Conservation (phyloP, 345 rosid genomes). For the Odontarrhena argentea region DNA sequence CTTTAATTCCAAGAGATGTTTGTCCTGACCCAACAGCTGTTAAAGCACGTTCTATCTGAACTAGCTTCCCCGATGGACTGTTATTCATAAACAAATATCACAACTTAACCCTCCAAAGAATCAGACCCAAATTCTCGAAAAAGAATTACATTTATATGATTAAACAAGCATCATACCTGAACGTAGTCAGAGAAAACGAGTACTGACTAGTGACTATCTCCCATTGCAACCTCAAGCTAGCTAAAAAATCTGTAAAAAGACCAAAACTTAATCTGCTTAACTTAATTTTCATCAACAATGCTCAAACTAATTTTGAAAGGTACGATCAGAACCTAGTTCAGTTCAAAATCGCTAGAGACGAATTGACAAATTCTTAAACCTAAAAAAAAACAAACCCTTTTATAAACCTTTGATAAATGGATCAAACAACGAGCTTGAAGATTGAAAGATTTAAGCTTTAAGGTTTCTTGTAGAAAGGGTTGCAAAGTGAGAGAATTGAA, state of each 20-base stretch:
- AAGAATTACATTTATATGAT: background rate
- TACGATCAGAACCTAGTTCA: too few species aligned
- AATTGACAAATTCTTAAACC: too few species aligned
- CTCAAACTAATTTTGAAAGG: too few species aligned
- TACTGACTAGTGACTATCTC: conserved; percentile 98
- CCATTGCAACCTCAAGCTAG: conserved; percentile 53
- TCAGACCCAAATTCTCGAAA: conserved; percentile 8
- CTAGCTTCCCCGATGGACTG: conserved; percentile 97
- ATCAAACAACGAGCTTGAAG: too few species aligned
- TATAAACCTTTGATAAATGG: too few species aligned
- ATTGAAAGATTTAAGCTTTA: too few species aligned
- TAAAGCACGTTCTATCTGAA: conserved; percentile 95
- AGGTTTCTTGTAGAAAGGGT: too few species aligned
- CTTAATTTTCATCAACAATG: background rate
- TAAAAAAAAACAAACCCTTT: too few species aligned
- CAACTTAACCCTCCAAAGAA: background rate
- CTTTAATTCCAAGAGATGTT: conserved; percentile 92
- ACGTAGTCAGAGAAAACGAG: conserved; percentile 92
- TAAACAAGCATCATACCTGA: conserved; percentile 53
- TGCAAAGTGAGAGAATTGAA: too few species aligned
- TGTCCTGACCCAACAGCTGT: conserved; percentile 96
- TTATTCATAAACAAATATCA: conserved; percentile 15
- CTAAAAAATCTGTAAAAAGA: conserved; percentile 5
- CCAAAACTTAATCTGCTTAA: conserved; percentile 15
- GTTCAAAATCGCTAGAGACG: too few species aligned